Evolutionary conservation across 805 yeast species (phyloP), one percentile per base, ranked within the genome.

Genomic region (Candida easanensis): DNA sequence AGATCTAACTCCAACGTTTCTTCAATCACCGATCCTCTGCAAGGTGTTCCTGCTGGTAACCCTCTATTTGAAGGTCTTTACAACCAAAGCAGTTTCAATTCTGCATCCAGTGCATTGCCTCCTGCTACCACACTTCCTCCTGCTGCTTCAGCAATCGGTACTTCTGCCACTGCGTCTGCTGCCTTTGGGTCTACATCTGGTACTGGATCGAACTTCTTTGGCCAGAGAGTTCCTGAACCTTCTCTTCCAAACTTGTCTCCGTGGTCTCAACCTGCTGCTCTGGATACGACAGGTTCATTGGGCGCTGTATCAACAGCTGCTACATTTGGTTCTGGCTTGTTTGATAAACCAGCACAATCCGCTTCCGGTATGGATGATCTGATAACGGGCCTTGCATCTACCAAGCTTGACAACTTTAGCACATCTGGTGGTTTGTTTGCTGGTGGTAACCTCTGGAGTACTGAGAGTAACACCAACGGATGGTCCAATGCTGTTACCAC

Each of bases 361-460:
- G n/a, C n/a, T 2, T 14, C 40, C n/a, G 47, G 41, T 26, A 39
- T 42, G 20, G 39, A 42, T 28, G 46, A 42, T 11, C 15, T 42
- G 18, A 34, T 38, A 14, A 15, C 30, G n/a, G 34, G 42, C 1
- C 15, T 42, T 14, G 36, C 41, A 2, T 42, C 46, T 2, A 38
- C 46, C 5, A 33, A 38, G 10, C 46, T 42, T 22, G 46, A 42
- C 17, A 38, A 28, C 28, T 42, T 43, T 40, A 43, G 31, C 36
- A 36, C 30, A 26, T 26, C 22, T 32, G 37, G 40, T 20, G 46
- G 46, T 3, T 13, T 42, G 15, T 42, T 39, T 31, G 27, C 46
- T 5, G 39, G 44, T 11, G 33, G 43, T 20, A 37, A 42, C 31
- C 22, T 39, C 28, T 44, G 43, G 43, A 25, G 22, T 13, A 35